A percentile compares a stretch with the other conserved stretches of the same genome.
phyloP scores from a whole-genome alignment of 768 basidiomycete genomes.

The Harrya chromipes region DNA sequence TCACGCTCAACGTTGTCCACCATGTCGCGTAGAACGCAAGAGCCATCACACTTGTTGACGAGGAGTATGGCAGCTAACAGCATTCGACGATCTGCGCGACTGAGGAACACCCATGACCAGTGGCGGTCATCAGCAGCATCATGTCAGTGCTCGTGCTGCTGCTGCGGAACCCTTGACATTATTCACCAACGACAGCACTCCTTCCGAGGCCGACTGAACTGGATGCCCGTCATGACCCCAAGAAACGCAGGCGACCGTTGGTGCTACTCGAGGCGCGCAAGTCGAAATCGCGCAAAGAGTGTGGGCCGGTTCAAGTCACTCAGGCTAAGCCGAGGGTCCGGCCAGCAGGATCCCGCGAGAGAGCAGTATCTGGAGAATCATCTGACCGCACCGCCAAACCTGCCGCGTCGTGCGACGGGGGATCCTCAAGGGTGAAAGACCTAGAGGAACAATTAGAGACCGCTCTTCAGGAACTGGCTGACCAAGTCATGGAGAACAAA shows the following conservation, averaged over 20 bases:
- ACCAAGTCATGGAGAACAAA: conserved; percentile 42
- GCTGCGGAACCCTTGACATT: conserved; percentile 1
- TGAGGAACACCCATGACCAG: conserved; percentile 5
- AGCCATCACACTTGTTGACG: conserved; percentile 15
- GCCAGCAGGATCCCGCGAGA: conserved; percentile 1
- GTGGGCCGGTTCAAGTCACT: conserved; percentile 8
- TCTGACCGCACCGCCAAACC: neutral
- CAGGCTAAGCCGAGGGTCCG: neutral
- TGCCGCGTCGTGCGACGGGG: conserved; percentile 35
- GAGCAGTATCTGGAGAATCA: neutral
- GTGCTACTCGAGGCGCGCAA: neutral
- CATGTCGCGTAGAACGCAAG: conserved; percentile 21
- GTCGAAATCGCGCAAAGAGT: conserved; percentile 10
- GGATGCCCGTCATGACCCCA: neutral
- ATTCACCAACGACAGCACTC: conserved; percentile 7
- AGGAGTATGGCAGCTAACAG: conserved; percentile 21
- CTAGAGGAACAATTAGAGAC: conserved; percentile 40
- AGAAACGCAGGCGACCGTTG: conserved; percentile 9
- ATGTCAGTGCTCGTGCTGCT: conserved; percentile 13
- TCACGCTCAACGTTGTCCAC: neutral
- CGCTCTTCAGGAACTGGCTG: conserved; percentile 38
- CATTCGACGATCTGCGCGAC: conserved; percentile 24
- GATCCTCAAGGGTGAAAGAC: conserved; percentile 37
- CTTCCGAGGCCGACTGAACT: neutral
- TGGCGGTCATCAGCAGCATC: conserved; percentile 1